These are phyloP conservation scores for Stevia rebaudiana DNA, from an alignment of 140 eudicot species.

Conservation along the genomic window DNA sequence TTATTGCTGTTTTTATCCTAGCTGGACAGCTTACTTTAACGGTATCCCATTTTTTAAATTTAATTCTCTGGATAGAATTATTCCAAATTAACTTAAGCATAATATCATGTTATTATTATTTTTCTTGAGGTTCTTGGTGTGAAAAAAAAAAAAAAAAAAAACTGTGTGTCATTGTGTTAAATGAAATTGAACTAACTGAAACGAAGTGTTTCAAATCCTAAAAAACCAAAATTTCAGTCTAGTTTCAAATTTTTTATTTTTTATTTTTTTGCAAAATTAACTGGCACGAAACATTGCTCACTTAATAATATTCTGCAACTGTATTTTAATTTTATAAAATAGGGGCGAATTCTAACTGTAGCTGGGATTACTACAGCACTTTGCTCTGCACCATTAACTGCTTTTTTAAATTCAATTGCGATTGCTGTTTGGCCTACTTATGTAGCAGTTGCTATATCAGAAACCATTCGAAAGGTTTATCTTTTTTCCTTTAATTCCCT, in stretches of 20 bases:
- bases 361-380: slow-evolving; percentile 86
- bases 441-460: slow-evolving; percentile 70
- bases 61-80: neutral
- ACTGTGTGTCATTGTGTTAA: too few relatives aligned
- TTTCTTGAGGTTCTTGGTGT: neutral
- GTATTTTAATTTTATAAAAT: neutral
- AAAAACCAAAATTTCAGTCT: neutral
- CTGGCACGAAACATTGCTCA: neutral
- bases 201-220: neutral
- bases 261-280: neutral
- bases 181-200: neutral
- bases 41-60: slow-evolving; percentile 38
- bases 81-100: slow-evolving; percentile 4
- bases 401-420: slow-evolving; percentile 54
- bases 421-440: slow-evolving; percentile 91
- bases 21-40: slow-evolving; percentile 93
- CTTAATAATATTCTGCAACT: neutral
- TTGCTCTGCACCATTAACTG: slow-evolving; percentile 67
- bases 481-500: neutral
- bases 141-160: neutral
- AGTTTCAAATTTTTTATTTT: too few relatives aligned
- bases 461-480: slow-evolving; percentile 78
- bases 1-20: slow-evolving; percentile 82
- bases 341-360: slow-evolving; percentile 87
- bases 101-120: neutral